Conservation (phyloP, 2,329 filamentous ascomycete genomes). For the Arthrobotrys sphaeroides region DNA sequence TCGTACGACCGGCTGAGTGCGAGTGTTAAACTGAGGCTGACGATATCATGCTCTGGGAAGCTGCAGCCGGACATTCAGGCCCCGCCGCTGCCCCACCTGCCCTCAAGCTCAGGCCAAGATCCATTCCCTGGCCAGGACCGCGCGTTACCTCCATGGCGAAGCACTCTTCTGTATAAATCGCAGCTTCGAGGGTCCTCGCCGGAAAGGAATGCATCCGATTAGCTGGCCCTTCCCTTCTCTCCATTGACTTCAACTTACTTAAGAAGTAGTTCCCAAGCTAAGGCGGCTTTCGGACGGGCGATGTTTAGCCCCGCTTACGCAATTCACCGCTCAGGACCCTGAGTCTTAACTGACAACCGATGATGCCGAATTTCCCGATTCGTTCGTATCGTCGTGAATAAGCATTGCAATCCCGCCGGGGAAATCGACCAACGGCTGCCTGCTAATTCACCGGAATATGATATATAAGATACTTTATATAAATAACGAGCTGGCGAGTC, state of each 20-base stretch:
- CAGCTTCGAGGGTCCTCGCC: not conserved
- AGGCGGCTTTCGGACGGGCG: constrained; percentile 1
- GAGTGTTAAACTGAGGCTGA: constrained; percentile 17
- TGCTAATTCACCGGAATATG: not conserved
- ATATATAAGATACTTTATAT: not conserved
- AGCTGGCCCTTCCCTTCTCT: constrained; percentile 12
- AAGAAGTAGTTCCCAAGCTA: not conserved
- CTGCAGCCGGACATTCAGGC: constrained; percentile 14
- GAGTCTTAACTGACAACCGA: too few species aligned
- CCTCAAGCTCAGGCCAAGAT: constrained; percentile 22
- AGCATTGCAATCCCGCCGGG: not conserved
- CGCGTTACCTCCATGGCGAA: constrained; percentile 47
- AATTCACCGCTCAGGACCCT: not conserved
- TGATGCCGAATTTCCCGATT: not conserved
- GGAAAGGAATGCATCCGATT: constrained; percentile 53
- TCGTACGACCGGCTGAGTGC: constrained; percentile 14
- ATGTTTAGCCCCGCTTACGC: constrained; percentile 9
- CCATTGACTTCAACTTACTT: constrained; percentile 13
- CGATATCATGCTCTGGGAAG: constrained; percentile 30
- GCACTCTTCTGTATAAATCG: constrained; percentile 19
- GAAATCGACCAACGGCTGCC: not conserved
- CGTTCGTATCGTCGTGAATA: not conserved
- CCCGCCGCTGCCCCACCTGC: constrained; percentile 39
- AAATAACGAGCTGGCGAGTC: not conserved
- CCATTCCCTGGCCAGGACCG: constrained; percentile 2